Base-by-base conservation (phyloP, 1,284 basidiomycete species). In the Cystobasidium sp. region DNA sequence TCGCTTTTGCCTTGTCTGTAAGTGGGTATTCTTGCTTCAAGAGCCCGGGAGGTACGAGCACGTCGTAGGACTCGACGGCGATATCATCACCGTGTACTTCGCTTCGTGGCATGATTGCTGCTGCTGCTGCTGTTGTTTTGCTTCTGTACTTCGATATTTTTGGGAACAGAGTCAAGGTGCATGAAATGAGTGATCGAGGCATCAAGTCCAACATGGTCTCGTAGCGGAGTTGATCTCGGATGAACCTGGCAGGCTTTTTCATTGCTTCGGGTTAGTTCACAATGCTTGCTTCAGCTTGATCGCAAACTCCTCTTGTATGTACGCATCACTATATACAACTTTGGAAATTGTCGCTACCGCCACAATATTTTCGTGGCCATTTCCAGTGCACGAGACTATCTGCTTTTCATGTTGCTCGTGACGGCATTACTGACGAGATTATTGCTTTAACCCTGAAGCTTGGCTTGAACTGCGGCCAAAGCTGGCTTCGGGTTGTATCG, bases 41-140 rank as follows among this genome's bases (percentile, higher is more conserved):
- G 67, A 97, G 86, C 0, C 91, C 91, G 20, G 94, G 94, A 80
- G 94, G 92, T 77, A 96, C 89, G 52, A 97, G 88, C 8, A 94
- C 94, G 80, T 97, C 94, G 83, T 96, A 96, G 53, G 59, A 74
- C 41, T 51, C 47, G 46, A 63, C 51, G 43, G 39, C 37, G 55
- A 64, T 39, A 58, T 71, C 56, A 61, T 70, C 68, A 16, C 74
- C 62, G 31, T 71, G 56, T 16, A 68, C 43, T 58, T 74, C 65
- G n/a, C 56, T 66, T 49, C 61, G 58, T 12, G 69, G 61, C 69
- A 63, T 64, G 47, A 6, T 53, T 51, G 39, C 22, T 43, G 49
- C 12, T 51, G 20, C 39, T 39, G 18, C 18, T 18, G 39, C 16
- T 51, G 7, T 22, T 12, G 59, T 41, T 51, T 51, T 51, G 47